Evolutionary conservation across 2,329 filamentous ascomycete genomes (phyloP), one percentile per base, ranked within the genome.

Genomic region (Leptosphaerulina australis): DNA sequence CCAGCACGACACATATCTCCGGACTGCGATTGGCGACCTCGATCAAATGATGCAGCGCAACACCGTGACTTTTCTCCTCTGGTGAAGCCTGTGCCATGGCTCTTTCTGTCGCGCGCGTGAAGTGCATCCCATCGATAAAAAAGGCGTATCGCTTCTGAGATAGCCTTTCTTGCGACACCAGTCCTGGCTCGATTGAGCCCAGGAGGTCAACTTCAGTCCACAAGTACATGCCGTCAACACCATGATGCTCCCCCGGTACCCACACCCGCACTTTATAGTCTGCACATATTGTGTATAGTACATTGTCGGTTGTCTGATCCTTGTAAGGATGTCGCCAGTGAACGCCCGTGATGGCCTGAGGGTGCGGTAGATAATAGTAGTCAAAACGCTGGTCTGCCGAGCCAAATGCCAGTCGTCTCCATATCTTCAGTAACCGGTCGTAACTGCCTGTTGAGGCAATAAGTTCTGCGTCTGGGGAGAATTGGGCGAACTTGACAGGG

Each of bases 401-500:
- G 11, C 91, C 91, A 68, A 93, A 97, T 7, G 88, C 88, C 18
- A 96, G 77, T 44, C 93, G 83, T 56, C 91, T 85, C 94, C 95
- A 99, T 63, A 97, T 83, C 75, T 99, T 97, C 59, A 96, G 86
- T 15, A 97, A 77, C 41, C 87, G 82, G 71, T 97, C 94, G 67
- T 90, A 84, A 39, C 81, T 78, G 31, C 91, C 88, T 10, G 88
- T 83, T 1, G 90, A 92, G 14, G 91, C 93, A 44, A 97, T 90
- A 53, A 96, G 85, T 15, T 87, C 86, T 10, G 90, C 92, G 70
- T 96, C 93, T 56, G 90, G 90, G 1, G 93, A 96, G 60, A 97
- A 85, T 7, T 81, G 79, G 2, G 91, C 91, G 49, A 87, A 83
- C 66, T 88, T 88, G 28, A 84, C 84, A 0, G 87, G 81, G 64